phyloP scores from a whole-genome alignment of 495 filamentous ascomycete species.

The Aspergillus kassunensis region DNA sequence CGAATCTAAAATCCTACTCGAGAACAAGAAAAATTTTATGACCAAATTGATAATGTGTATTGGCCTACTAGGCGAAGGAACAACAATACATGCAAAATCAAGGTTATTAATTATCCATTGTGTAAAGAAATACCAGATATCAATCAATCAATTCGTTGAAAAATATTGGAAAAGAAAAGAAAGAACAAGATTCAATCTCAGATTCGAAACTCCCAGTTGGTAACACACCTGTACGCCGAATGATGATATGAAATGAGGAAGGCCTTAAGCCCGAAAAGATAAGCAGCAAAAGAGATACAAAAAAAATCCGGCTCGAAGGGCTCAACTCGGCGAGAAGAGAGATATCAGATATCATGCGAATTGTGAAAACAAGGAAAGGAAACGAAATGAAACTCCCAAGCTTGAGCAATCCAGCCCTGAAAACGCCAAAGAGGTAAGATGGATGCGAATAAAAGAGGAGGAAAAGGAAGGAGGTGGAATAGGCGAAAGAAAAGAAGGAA shows the following conservation, averaged over 20 bases:
- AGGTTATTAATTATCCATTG: neutral
- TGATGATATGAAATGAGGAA: neutral
- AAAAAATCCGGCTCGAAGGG: neutral
- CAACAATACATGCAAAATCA: no score
- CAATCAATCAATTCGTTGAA: neutral
- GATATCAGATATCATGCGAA: constrained; percentile 9
- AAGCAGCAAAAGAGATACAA: neutral
- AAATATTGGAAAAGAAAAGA: neutral
- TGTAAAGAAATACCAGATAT: neutral
- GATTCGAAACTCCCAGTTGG: constrained; percentile 1
- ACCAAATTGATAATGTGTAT: no score
- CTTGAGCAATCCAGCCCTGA: neutral
- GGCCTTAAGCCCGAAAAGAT: neutral
- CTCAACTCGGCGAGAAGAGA: neutral
- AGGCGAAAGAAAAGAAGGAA: constrained; percentile 7
- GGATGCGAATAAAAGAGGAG: neutral
- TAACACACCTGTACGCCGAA: constrained; percentile 8
- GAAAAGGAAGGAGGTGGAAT: constrained; percentile 8
- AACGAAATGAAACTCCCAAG: neutral
- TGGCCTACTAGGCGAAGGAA: no score
- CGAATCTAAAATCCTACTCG: no score
- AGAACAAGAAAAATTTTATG: no score
- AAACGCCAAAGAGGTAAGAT: neutral
- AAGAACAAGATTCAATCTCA: constrained; percentile 3
- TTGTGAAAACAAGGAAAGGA: neutral